phyloP scores from a whole-genome alignment of 352 stramenopile genomes.

The Phytophthora citrophthora region DNA sequence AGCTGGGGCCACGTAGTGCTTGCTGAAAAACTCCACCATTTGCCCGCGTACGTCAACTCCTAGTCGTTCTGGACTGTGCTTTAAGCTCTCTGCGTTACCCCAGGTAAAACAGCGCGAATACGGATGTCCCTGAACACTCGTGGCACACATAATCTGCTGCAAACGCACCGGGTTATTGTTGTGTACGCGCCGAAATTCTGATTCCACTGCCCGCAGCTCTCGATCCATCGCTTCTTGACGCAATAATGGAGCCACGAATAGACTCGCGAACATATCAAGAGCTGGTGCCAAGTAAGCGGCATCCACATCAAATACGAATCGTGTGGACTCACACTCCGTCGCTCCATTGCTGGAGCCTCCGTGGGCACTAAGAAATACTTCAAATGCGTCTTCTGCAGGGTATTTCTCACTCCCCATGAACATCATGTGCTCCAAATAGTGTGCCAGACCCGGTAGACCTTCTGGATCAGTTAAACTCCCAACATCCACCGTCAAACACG shows the following conservation, averaged over 20 bases:
- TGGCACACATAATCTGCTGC: constrained; percentile 79
- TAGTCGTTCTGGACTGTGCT: constrained; percentile 35
- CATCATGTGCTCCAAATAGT: constrained; percentile 94
- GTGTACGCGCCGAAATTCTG: constrained; percentile 78
- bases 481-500: constrained; percentile 63
- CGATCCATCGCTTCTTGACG: constrained; percentile 72
- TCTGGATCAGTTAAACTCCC: constrained; percentile 68
- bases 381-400: constrained; percentile 92
- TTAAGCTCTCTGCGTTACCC: constrained; percentile 74
- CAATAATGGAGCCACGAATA: constrained; percentile 91
- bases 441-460: constrained; percentile 65
- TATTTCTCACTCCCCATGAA: constrained; percentile 94
- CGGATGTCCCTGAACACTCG: constrained; percentile 50
- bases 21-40: constrained; percentile 63
- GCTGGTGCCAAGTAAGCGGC: constrained; percentile 50
- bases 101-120: constrained; percentile 79
- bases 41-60: constrained; percentile 57
- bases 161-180: constrained; percentile 68
- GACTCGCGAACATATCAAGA: constrained; percentile 92
- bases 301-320: constrained; percentile 92
- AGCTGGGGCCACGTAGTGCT: constrained; percentile 58
- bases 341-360: constrained; percentile 92
- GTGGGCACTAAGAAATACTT: constrained; percentile 84
- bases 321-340: constrained; percentile 91
- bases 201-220: constrained; percentile 85